Percentiles rank a stretch among this genome's conserved stretches.
These are phyloP conservation scores for Trebouxia gelatinosa DNA, from an alignment of 163 green algal species.

Conservation along the genomic window DNA sequence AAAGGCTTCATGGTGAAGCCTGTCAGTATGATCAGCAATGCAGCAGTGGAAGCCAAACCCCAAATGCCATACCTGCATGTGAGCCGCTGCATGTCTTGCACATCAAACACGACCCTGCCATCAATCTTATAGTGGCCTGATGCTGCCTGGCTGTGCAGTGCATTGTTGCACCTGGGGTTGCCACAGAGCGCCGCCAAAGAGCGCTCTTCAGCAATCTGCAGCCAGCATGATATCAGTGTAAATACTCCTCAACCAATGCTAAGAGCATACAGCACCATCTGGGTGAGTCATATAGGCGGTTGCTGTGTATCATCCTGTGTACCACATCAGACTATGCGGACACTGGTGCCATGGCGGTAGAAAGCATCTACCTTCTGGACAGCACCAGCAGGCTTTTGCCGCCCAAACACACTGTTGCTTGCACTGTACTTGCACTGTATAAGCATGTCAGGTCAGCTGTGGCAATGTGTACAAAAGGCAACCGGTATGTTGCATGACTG, in stretches of 20 bases:
- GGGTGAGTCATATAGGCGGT: no score
- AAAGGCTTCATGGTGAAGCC: no score
- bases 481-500: not conserved
- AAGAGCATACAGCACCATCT: not conserved
- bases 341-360: no score
- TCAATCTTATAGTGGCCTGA: conserved; percentile 5
- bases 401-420: no score
- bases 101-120: not conserved
- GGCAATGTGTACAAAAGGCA: not conserved
- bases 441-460: no score
- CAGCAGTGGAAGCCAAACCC: no score
- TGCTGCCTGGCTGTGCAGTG: not conserved
- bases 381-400: not conserved
- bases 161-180: not conserved
- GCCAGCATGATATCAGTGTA: not conserved
- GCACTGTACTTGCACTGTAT: no score
- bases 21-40: no score
- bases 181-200: conserved; percentile 10
- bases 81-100: not conserved
- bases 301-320: no score
- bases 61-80: conserved; percentile 23
- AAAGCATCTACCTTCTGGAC: no score
- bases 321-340: no score
- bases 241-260: not conserved
- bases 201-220: conserved; percentile 19